Percentiles rank a stretch among this genome's conserved stretches.
phyloP scores from a whole-genome alignment of 108 stramenopile species.

The Aurantiochytrium sp. region DNA sequence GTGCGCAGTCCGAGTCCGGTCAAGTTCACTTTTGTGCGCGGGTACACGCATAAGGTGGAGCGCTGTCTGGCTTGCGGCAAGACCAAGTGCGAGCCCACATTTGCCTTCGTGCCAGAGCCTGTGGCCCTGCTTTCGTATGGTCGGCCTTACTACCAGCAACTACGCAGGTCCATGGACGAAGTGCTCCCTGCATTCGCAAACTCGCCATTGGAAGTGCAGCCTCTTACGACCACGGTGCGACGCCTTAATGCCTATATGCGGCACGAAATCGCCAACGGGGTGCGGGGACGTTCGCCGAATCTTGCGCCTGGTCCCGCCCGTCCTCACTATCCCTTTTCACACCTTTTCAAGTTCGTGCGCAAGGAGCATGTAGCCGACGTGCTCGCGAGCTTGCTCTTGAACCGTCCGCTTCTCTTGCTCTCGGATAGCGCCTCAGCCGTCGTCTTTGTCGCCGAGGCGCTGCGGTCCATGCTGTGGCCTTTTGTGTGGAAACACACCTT shows the following conservation, averaged over 20 bases:
- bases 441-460: neutral
- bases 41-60: neutral
- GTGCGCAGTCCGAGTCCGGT: neutral
- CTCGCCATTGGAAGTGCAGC: neutral
- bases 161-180: neutral
- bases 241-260: neutral
- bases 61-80: neutral
- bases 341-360: neutral
- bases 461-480: slow-evolving; percentile 3
- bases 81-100: neutral
- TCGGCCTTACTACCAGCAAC: neutral
- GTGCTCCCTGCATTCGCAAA: neutral
- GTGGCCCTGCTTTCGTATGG: neutral
- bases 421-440: neutral
- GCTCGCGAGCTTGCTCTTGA: neutral
- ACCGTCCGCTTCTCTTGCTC: neutral
- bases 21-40: neutral
- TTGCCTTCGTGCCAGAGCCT: neutral
- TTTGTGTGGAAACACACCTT: slow-evolving; percentile 9
- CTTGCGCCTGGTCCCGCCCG: neutral
- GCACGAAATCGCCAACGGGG: neutral
- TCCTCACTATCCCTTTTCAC: neutral
- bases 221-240: neutral
- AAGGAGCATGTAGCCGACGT: slow-evolving; percentile 14
- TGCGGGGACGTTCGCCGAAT: neutral